Base-by-base conservation (phyloP, 2,329 filamentous ascomycete species). In the Chrysoporthe puriensis region DNA sequence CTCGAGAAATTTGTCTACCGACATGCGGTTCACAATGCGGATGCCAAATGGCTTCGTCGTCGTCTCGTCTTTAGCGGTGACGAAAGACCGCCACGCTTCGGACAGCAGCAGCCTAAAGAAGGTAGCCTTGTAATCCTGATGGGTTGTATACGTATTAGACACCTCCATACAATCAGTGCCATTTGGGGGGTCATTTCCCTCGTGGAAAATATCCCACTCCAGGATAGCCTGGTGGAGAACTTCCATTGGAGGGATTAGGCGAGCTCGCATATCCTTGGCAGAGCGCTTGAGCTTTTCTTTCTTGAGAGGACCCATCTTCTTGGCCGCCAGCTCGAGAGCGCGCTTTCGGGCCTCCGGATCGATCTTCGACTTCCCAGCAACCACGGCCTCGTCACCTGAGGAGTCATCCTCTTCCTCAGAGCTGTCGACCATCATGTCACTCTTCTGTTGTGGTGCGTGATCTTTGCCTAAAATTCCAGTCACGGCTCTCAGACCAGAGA, bases 61-160 rank as follows among this genome's bases (percentile, higher is more conserved):
- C 60, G 90, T 88, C 78, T 99, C 96, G 74, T 97, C 93, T 76
- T 94, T 94, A 26, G 92, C 88, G 62, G 93, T 94, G 62, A 96
- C 90, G 76, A 99, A 96, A 4, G 92, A 92, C 76, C 96, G 92
- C 96, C 96, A 99, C 42, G 95, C 95, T 82, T 99, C 96, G 36
- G 97, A 90, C 42, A 96, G 89, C 44, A 99, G 85, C 32, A 99
- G 84, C 6, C 95, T 94, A 72, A 96, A 90, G 78, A 99, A 99
- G 0, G 94, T 97, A 68, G 88, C 85, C 76, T 96, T 92, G 76
- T 99, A 99, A 62, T 92, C 89, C 56, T 82, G 81, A 0, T 94
- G 91, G 72, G 93, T 90, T 40, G 83, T 78, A 79, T 97, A 99
- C 0, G 88, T 88, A 70, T 92, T 90, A 5, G 91, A 89, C 13